Percentiles rank a stretch among this genome's conserved stretches.
These are phyloP conservation scores for Mycena rosella DNA, from an alignment of 768 basidiomycete species.

Conservation along the genomic window DNA sequence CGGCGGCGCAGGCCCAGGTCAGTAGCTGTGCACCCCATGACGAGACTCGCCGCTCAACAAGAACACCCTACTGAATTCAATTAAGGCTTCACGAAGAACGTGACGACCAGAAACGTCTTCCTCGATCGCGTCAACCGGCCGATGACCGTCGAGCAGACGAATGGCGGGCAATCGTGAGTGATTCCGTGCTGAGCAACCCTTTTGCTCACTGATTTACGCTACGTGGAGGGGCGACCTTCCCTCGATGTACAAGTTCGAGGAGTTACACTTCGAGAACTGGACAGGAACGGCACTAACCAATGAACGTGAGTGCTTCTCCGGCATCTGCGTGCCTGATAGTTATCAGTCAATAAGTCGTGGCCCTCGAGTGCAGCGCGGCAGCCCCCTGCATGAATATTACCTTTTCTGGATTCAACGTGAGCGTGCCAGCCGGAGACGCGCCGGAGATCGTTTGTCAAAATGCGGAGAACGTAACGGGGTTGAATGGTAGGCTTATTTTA, in stretches of 20 bases:
- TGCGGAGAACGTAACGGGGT: slow-evolving; percentile 52
- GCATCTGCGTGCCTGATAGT: background rate
- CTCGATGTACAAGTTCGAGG: slow-evolving; percentile 60
- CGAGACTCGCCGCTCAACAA: background rate
- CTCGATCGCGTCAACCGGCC: slow-evolving; percentile 62
- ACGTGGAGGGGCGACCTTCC: slow-evolving; percentile 60
- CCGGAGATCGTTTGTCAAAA: slow-evolving; percentile 62
- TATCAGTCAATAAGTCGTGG: slow-evolving; percentile 52
- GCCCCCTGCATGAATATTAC: slow-evolving; percentile 60
- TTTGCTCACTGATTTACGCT: background rate
- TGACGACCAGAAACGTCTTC: slow-evolving; percentile 56
- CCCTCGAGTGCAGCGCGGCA: slow-evolving; percentile 63
- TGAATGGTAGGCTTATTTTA: no score
- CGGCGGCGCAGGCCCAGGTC: slow-evolving; percentile 67
- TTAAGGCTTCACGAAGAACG: slow-evolving; percentile 59
- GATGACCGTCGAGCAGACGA: slow-evolving; percentile 65
- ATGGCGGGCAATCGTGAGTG: slow-evolving; percentile 58
- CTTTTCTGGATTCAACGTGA: slow-evolving; percentile 57
- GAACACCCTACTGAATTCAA: no score
- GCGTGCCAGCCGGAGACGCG: slow-evolving; percentile 50
- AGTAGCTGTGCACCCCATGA: slow-evolving; percentile 1
- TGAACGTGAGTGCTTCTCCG: slow-evolving; percentile 45
- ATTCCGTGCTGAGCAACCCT: background rate
- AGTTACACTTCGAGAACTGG: slow-evolving; percentile 61
- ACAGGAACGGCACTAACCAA: slow-evolving; percentile 59